Percentiles rank a stretch among this genome's conserved stretches.
Conservation (phyloP, 352 stramenopile genomes). For the Phytophthora brassicae region DNA sequence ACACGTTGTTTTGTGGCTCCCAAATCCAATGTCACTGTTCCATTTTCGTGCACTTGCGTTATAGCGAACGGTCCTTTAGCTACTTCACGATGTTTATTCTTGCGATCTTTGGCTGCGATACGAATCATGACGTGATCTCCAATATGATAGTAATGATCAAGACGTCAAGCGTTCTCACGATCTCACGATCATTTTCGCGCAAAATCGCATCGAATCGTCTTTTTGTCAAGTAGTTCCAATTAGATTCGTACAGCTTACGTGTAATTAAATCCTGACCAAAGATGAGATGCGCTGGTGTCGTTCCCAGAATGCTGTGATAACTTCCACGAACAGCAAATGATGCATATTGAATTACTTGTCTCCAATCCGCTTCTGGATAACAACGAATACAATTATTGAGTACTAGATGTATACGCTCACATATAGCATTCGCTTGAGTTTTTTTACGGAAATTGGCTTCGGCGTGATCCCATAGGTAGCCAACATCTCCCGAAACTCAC, state of each 20-base stretch:
- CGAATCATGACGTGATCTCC: constrained; percentile 2
- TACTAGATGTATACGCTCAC: constrained; percentile 1
- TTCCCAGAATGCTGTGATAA: constrained; percentile 8
- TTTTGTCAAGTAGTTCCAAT: constrained; percentile 4
- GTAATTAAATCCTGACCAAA: constrained; percentile 8
- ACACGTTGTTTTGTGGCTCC: not conserved
- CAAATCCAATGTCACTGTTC: not conserved
- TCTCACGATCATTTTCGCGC: constrained; percentile 3
- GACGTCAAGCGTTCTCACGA: not conserved
- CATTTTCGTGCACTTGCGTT: not conserved
- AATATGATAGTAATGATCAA: not conserved
- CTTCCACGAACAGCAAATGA: not conserved
- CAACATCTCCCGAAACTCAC: not conserved
- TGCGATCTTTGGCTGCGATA: not conserved
- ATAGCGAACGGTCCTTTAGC: not conserved
- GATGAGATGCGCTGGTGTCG: not conserved
- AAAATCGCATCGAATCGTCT: not conserved
- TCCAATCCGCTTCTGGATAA: too few species aligned
- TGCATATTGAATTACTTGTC: constrained; percentile 1
- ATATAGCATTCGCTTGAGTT: constrained; percentile 7
- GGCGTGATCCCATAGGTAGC: not conserved
- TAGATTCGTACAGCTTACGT: not conserved
- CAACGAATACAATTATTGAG: constrained; percentile 9
- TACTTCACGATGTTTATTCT: not conserved
- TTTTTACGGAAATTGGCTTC: not conserved